Percentiles rank a stretch among this genome's conserved stretches.
These are phyloP conservation scores for Annulohypoxylon moriforme DNA, from an alignment of 495 filamentous ascomycete genomes.

Conservation along the genomic window DNA sequence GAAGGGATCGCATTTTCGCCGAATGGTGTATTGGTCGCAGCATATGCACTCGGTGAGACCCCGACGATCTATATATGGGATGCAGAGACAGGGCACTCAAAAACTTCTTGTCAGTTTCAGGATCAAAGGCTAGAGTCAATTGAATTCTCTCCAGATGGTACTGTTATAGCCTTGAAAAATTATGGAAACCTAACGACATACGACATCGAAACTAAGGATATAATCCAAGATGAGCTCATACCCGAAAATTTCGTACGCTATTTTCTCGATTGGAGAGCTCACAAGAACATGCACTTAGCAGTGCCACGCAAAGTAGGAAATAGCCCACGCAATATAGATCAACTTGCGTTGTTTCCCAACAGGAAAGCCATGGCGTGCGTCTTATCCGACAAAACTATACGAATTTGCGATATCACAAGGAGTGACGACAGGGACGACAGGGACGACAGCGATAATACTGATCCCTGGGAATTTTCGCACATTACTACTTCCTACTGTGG, in stretches of 20 bases:
- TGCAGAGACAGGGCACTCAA: neutral
- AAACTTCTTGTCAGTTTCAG: too few relatives aligned
- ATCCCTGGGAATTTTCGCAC: too few relatives aligned
- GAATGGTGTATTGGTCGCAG: constrained; percentile 1
- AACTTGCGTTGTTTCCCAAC: neutral
- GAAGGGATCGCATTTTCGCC: neutral
- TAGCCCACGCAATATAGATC: too few relatives aligned
- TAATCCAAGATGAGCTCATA: neutral
- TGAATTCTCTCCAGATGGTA: neutral
- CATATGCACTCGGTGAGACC: neutral
- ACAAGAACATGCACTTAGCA: too few relatives aligned
- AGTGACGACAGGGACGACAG: neutral
- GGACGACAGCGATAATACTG: too few relatives aligned
- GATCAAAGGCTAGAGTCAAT: too few relatives aligned
- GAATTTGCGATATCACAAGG: neutral
- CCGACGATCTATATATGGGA: constrained; percentile 10
- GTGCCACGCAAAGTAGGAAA: too few relatives aligned
- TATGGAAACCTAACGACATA: neutral
- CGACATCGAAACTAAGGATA: neutral
- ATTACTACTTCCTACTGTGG: too few relatives aligned
- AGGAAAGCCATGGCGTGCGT: neutral
- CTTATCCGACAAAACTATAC: neutral
- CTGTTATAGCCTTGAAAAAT: neutral
- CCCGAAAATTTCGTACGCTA: neutral
- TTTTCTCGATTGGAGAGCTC: neutral